Base-by-base conservation (phyloP, 371 early-diverging fungal genomes). In the Amoeboaphelidium occidentale region DNA sequence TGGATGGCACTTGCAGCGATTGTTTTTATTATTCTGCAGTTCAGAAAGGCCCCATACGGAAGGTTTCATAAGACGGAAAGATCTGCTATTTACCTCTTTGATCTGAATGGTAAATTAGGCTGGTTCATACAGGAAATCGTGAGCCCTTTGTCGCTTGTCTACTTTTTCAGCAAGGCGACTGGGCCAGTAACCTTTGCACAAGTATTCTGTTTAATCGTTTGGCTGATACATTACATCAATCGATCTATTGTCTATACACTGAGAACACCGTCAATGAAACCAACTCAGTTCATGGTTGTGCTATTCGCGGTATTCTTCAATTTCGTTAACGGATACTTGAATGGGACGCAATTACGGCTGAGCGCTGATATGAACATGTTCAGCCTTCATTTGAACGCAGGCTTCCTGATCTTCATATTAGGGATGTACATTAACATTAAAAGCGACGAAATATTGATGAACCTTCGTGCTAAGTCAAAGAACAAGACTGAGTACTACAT, bases 151-250 rank as follows among this genome's bases (percentile, higher is more conserved):
- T 10, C 17, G 17, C 6, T 32, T 32, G 39, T 32, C 39, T 6
- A 6, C 17, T 17, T 6, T 32, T 32, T 10, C 39, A 10, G 17
- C 17, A 17, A 17, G 17, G 17, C 17, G 6, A 32, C 6, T 32
- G 6, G 6, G 10, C 6, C 6, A 32, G 17, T 32, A 17, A 10
- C 17, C 17, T 10, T 10, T 32, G 39, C 39, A 10, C 17, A 32
- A 17, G 17, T 6, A 10, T 6, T 58, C 10, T 48, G 46, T 21
- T 25, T 51, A 21, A 17, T n/a, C 12, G 48, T 72, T 20, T 78
- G 72, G 75, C 22, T 68, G 2, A 44, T 53, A 2, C 78, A 78
- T 54, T 78, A 78, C 49, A 28, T 56, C 13, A 66, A 78, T 43
- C 67, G 78, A 0, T 60, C 66, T 3, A 44, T 75, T 2, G 46